Evolutionary conservation across 371 early-diverging fungal species (phyloP).

Genomic region (Amoeboaphelidium protococcarum): DNA sequence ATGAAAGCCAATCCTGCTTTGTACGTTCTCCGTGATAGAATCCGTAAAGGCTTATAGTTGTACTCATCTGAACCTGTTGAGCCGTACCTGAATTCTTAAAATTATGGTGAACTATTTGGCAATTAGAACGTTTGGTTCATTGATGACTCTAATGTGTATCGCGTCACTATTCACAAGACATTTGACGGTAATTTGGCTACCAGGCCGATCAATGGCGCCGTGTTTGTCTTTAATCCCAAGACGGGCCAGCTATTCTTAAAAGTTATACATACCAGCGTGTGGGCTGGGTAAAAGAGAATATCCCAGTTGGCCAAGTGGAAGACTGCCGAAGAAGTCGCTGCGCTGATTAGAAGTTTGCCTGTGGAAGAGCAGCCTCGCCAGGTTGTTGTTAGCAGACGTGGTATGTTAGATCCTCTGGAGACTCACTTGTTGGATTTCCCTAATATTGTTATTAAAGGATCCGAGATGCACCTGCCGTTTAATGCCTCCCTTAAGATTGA

Average conservation of each 20-base stretch:
- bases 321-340: conserved; percentile 96
- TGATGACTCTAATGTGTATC: conserved; percentile 96
- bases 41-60: conserved; percentile 89
- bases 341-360: conserved; percentile 87
- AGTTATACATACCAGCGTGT: conserved; percentile 95
- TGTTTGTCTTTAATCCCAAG: conserved; percentile 94
- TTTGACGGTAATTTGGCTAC: conserved; percentile 95
- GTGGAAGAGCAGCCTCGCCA: conserved; percentile 97
- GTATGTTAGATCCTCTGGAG: conserved; percentile 96
- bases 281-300: conserved; percentile 95
- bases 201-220: conserved; percentile 94
- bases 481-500: conserved; percentile 90
- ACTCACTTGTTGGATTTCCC: conserved; percentile 85
- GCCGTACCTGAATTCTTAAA: conserved; percentile 78
- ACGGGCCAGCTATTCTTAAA: conserved; percentile 95
- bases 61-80: conserved; percentile 97
- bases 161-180: conserved; percentile 97
- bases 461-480: conserved; percentile 87
- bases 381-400: conserved; percentile 92
- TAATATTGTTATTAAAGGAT: conserved; percentile 90
- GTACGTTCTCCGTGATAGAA: conserved; percentile 91
- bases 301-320: conserved; percentile 97
- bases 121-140: conserved; percentile 97
- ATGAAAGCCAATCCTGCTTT: conserved; percentile 94
- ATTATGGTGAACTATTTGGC: conserved; percentile 89